Evolutionary conservation across 495 filamentous ascomycete genomes (phyloP), one percentile per base, ranked within the genome.

Genomic region (Aspergillus bertholletiae): DNA sequence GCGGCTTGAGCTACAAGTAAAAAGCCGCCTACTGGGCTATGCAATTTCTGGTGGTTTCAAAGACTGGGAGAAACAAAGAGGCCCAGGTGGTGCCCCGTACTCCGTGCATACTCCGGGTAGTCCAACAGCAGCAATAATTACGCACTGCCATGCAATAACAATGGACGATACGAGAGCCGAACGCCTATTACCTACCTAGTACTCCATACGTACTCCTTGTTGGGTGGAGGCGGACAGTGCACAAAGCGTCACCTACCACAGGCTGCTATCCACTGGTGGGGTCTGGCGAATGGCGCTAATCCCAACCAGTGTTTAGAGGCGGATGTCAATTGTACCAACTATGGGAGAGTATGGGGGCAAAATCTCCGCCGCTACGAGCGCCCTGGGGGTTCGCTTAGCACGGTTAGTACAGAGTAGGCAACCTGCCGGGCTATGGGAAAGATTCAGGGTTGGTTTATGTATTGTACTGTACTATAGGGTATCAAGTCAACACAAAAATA

Each of bases 211-310:
- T n/a, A n/a, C n/a, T n/a, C n/a, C n/a, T n/a, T n/a, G n/a, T n/a
- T 24, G 49, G 37, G 57, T 60, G 54, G 50, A 56, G 46, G 56
- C 48, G 57, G 52, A 50, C 56, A 50, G 51, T 54, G 58, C 51
- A 60, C 58, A 48, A 45, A 52, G 47, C 34, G 51, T n/a, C n/a
- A n/a, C n/a, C n/a, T n/a, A n/a, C n/a, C n/a, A n/a, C 52, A 43
- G 52, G 40, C 46, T n/a, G n/a, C n/a, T 52, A 47, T 17, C 21
- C 20, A 52, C 46, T 56, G 47, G 58, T 58, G 55, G n/a, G 49
- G 49, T 20, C 45, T 20, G 34, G 40, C n/a, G 32, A 21, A 46
- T 23, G 43, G 18, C 37, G 26, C 54, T 20, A 51, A 15, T 28
- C 53, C 35, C 23, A 32, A 37, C 17, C 20, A 22, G 46, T 49